A percentile compares a stretch with the other conserved stretches of the same genome.
Conservation (phyloP, 352 stramenopile genomes). For the Phytophthora europaea region DNA sequence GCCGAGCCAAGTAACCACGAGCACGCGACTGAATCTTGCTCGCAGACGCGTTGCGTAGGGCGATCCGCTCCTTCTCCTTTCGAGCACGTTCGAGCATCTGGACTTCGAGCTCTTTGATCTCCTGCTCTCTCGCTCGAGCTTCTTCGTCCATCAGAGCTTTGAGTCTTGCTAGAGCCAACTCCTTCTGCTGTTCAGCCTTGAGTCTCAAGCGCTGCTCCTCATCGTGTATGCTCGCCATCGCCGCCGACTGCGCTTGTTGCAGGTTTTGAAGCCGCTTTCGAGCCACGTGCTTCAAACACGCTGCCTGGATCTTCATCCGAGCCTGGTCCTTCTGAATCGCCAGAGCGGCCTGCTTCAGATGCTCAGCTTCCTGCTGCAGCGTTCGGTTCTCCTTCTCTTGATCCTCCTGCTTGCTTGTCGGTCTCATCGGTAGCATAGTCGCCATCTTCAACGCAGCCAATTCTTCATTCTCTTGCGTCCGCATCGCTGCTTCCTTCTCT, state of each 20-base stretch:
- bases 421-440: slow-evolving; percentile 49
- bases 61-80: slow-evolving; percentile 73
- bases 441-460: slow-evolving; percentile 65
- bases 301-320: slow-evolving; percentile 68
- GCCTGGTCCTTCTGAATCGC: slow-evolving; percentile 66
- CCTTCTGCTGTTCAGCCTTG: slow-evolving; percentile 71
- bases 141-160: slow-evolving; percentile 84
- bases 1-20: slow-evolving; percentile 67
- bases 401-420: slow-evolving; percentile 39
- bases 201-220: slow-evolving; percentile 69
- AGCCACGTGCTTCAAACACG: slow-evolving; percentile 63
- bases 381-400: slow-evolving; percentile 43
- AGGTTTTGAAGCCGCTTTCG: slow-evolving; percentile 56
- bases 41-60: slow-evolving; percentile 55
- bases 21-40: slow-evolving; percentile 66
- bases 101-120: slow-evolving; percentile 75
- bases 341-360: slow-evolving; percentile 51
- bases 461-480: slow-evolving; percentile 71
- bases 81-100: slow-evolving; percentile 81
- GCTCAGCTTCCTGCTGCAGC: slow-evolving; percentile 53
- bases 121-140: slow-evolving; percentile 64
- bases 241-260: slow-evolving; percentile 53
- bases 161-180: slow-evolving; percentile 69
- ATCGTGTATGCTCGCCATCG: slow-evolving; percentile 63
- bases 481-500: slow-evolving; percentile 56